Evolutionary conservation across 306 rosid genomes (phyloP), one percentile per base, ranked within the genome.

Genomic region (Lotus japonicus): DNA sequence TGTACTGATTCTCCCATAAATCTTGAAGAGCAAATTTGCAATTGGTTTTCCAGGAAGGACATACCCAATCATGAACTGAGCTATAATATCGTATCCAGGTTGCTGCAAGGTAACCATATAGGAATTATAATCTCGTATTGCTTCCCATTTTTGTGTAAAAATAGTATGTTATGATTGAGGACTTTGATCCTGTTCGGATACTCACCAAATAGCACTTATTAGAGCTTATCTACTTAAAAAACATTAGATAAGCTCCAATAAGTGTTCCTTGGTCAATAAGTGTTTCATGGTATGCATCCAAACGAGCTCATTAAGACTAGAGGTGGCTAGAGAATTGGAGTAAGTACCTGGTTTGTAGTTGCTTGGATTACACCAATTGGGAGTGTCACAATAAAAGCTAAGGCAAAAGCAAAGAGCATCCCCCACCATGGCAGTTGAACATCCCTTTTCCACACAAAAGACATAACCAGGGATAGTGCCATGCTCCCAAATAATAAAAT

Each of bases 381-480:
- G 58, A 95, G 99, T 28, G 99, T 95, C 45, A 95, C 95, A 80
- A 95, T 7, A 76, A 83, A 87, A 72, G 99, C 95, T 64, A 95
- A 81, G 42, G 11, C 87, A 78, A 95, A 95, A 64, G 87, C 99
- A 68, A 95, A 88, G 35, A 95, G 63, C 97, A 95, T 84, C 8
- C 97, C 99, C 99, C 99, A 95, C 99, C 99, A 95, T 7, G 88
- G 97, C 48, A 95, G 81, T 73, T 95, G 99, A 50, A 95, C 92
- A 1, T 77, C 87, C 7, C 69, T 60, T 80, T 85, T 87, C 99
- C 99, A 95, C 71, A 90, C 89, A 38, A 90, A 83, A 52, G 83
- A 67, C 85, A 95, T 85, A 11, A 88, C 0, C 15, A 95, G 12
- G 12, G 95, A 95, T 19, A 95, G 66, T 0, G 38, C 85, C 52